A percentile compares a stretch with the other conserved stretches of the same genome.
These are phyloP conservation scores for Cinnamomum micranthum DNA, from an alignment of 164 flowering plant genomes.

Conservation along the genomic window DNA sequence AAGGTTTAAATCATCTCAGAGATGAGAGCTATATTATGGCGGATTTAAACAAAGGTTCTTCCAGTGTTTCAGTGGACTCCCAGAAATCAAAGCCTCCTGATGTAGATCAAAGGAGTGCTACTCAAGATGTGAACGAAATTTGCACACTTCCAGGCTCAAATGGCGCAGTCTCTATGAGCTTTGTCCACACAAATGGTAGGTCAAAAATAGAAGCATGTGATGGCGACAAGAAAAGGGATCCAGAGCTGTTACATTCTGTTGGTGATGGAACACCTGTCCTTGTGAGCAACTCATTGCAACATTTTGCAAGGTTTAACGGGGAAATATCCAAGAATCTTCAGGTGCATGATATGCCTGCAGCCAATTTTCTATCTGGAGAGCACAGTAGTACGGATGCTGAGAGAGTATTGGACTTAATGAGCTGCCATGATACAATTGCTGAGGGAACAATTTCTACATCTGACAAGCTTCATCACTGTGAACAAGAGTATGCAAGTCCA, in stretches of 20 bases:
- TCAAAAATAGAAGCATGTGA: slow-evolving; percentile 28
- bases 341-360: neutral
- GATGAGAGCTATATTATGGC: slow-evolving; percentile 11
- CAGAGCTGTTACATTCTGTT: neutral
- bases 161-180: neutral
- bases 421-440: slow-evolving; percentile 18
- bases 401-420: slow-evolving; percentile 24
- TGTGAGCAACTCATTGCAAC: neutral
- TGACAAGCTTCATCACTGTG: slow-evolving; percentile 20
- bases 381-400: slow-evolving; percentile 3
- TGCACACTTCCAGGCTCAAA: slow-evolving; percentile 22
- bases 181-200: neutral
- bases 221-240: slow-evolving; percentile 7
- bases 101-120: slow-evolving; percentile 20
- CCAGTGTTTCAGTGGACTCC: slow-evolving; percentile 18
- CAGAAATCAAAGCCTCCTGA: slow-evolving; percentile 18
- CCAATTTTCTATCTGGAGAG: neutral
- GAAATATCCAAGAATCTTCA: neutral
- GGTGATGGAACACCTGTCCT: slow-evolving; percentile 15
- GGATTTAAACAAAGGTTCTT: slow-evolving; percentile 24
- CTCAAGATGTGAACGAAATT: slow-evolving; percentile 21
- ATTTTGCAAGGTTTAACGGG: neutral
- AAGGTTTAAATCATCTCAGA: slow-evolving; percentile 16
- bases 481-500: slow-evolving; percentile 26
- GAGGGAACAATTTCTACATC: slow-evolving; percentile 20